phyloP scores from a whole-genome alignment of 345 rosid genomes.

The Arabidopsis suecica region DNA sequence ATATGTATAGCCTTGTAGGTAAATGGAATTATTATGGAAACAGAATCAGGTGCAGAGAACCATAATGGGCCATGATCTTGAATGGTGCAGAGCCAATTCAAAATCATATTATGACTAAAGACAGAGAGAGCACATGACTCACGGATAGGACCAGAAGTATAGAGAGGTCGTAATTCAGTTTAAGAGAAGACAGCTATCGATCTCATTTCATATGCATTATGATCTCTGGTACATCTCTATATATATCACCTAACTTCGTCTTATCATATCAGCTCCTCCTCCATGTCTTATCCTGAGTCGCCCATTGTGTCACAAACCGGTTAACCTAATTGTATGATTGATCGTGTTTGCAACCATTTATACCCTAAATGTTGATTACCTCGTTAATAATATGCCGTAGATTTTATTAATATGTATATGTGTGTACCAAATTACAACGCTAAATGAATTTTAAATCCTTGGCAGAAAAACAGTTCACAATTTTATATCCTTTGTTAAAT shows the following conservation, averaged over 20 bases:
- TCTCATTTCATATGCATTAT: conserved; percentile 23
- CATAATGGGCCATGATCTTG: conserved; percentile 41
- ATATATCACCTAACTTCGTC: conserved; percentile 29
- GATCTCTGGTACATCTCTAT: conserved; percentile 11
- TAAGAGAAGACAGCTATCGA: conserved; percentile 30
- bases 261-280: conserved; percentile 12
- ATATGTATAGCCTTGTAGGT: background rate
- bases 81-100: conserved; percentile 31
- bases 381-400: background rate
- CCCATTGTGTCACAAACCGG: conserved; percentile 17
- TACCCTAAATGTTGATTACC: background rate
- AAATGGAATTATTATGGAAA: conserved; percentile 14
- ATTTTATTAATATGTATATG: background rate
- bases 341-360: background rate
- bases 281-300: conserved; percentile 28
- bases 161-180: conserved; percentile 18
- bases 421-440: background rate
- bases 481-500: background rate
- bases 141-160: conserved; percentile 32
- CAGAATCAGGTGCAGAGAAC: conserved; percentile 39
- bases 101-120: conserved; percentile 3
- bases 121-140: conserved; percentile 34
- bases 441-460: background rate
- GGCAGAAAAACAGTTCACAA: background rate
- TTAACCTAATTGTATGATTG: conserved; percentile 11